These are phyloP conservation scores for Lumnitzera littorea DNA, from an alignment of 345 rosid species.

Conservation along the genomic window DNA sequence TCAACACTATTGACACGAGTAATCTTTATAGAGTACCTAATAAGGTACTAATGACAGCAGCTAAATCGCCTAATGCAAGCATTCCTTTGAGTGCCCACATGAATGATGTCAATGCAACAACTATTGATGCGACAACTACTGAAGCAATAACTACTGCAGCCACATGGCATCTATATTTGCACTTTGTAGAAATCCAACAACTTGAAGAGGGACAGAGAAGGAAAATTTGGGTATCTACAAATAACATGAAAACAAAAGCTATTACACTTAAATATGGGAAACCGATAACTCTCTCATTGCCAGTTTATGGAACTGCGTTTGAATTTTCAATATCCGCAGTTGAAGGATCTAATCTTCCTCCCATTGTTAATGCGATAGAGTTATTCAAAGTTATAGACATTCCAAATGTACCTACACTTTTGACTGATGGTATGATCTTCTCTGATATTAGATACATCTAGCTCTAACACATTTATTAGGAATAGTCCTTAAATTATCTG, in stretches of 20 bases:
- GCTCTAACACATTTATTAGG: too few species aligned
- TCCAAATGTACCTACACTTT: background rate
- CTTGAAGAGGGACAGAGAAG: too few species aligned
- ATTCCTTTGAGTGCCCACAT: background rate
- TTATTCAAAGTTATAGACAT: background rate
- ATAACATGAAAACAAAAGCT: background rate
- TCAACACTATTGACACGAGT: background rate
- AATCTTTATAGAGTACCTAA: too few species aligned
- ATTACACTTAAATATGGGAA: background rate
- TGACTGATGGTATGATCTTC: background rate
- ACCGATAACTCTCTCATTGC: background rate
- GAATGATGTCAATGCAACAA: too few species aligned
- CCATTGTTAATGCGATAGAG: constrained; percentile 2
- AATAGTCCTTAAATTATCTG: too few species aligned
- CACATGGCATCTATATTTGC: too few species aligned
- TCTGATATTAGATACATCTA: too few species aligned
- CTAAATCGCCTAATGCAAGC: background rate
- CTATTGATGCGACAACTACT: too few species aligned
- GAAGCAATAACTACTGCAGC: background rate
- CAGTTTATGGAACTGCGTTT: background rate
- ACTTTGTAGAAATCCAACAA: too few species aligned
- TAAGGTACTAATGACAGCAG: background rate
- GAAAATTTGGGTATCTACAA: background rate
- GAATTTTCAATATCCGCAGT: background rate
- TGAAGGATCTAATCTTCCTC: constrained; percentile 1